Evolutionary conservation across 2,329 filamentous ascomycete genomes (phyloP).

Genomic region (Westerdykella aurantiaca): DNA sequence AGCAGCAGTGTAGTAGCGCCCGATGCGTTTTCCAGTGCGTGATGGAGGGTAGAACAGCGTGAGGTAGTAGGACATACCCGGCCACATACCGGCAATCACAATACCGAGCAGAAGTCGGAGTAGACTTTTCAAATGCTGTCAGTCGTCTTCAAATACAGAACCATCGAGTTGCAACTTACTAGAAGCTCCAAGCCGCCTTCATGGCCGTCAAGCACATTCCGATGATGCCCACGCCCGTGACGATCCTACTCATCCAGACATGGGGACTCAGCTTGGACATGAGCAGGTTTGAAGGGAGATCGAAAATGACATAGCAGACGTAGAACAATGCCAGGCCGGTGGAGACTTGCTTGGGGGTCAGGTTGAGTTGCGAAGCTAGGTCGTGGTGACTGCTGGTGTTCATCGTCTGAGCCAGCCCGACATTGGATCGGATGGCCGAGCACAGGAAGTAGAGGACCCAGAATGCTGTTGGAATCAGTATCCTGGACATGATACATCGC

Average conservation of each 20-base stretch:
- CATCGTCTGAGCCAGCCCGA: conserved; percentile 93
- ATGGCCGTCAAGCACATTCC: conserved; percentile 80
- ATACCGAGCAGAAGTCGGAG: conserved; percentile 78
- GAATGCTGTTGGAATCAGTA: conserved; percentile 53
- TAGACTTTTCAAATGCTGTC: conserved; percentile 41
- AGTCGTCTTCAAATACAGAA: not conserved
- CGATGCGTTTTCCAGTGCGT: conserved; percentile 79
- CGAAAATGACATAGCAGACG: conserved; percentile 85
- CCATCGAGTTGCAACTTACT: conserved; percentile 44
- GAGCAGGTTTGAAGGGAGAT: conserved; percentile 79
- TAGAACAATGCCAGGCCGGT: conserved; percentile 85
- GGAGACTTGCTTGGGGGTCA: conserved; percentile 71
- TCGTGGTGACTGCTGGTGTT: conserved; percentile 66
- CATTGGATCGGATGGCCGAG: conserved; percentile 85
- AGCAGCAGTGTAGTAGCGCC: conserved; percentile 81
- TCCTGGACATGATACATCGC: not conserved
- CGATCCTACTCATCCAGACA: conserved; percentile 88
- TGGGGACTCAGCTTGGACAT: conserved; percentile 82
- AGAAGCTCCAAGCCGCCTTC: conserved; percentile 75
- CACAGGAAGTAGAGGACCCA: conserved; percentile 90
- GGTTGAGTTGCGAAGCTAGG: conserved; percentile 62
- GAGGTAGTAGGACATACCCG: conserved; percentile 88
- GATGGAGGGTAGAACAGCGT: conserved; percentile 88
- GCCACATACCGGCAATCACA: conserved; percentile 92
- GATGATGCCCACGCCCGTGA: conserved; percentile 78